phyloP scores from a whole-genome alignment of 2,329 filamentous ascomycete species.

The Pestalotiopsis sp. region DNA sequence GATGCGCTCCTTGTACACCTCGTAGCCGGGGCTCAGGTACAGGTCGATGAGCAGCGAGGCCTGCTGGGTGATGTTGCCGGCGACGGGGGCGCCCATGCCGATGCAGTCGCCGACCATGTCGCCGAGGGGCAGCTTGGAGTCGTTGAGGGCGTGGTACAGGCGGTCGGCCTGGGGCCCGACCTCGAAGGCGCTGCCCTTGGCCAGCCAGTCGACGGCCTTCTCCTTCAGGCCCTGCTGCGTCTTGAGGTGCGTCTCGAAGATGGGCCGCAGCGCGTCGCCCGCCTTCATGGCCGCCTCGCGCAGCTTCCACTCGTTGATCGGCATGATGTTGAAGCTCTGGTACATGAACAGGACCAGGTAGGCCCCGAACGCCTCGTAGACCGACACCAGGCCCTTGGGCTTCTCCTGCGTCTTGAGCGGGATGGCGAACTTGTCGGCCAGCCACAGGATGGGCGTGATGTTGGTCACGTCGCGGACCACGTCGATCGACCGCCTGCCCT shows the following conservation, averaged over 20 bases:
- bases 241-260: constrained; percentile 47
- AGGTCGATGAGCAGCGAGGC: constrained; percentile 55
- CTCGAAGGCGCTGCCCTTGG: constrained; percentile 49
- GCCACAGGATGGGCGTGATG: constrained; percentile 63
- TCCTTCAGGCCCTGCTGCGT: constrained; percentile 45
- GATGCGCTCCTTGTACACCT: constrained; percentile 52
- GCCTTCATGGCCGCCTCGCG: constrained; percentile 45
- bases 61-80: constrained; percentile 54
- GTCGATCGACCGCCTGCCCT: constrained; percentile 67
- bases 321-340: constrained; percentile 56
- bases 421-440: constrained; percentile 66
- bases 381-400: constrained; percentile 55
- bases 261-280: constrained; percentile 37
- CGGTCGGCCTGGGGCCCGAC: constrained; percentile 52
- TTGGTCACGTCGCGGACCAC: constrained; percentile 72
- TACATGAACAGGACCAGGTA: constrained; percentile 50
- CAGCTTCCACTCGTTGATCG: constrained; percentile 45
- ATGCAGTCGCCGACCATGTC: constrained; percentile 54
- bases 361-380: constrained; percentile 47
- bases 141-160: constrained; percentile 50
- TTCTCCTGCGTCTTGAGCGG: constrained; percentile 66
- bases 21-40: constrained; percentile 51
- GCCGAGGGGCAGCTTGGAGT: constrained; percentile 45
- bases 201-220: constrained; percentile 46
- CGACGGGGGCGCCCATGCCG: constrained; percentile 50